Base-by-base conservation (phyloP, 176 grass and related monocot genomes). In the Chloris gayana region DNA sequence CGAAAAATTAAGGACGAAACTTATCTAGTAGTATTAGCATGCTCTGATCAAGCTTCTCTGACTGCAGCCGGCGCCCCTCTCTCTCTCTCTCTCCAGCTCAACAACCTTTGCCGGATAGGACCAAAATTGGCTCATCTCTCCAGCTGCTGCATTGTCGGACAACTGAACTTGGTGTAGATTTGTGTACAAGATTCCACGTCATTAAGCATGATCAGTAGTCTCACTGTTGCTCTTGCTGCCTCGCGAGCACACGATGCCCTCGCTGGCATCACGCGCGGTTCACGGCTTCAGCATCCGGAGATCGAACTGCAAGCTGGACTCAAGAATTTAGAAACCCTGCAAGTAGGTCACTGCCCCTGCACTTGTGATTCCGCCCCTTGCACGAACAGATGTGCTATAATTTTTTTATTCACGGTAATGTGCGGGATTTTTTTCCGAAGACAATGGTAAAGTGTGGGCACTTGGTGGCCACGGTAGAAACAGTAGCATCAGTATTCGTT, bases 201-300 rank as follows among this genome's bases (percentile, higher is more conserved):
- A 18, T 56, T 22, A 54, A 5, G 18, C 5, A 53, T 17, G 46
- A 49, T 49, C 50, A 21, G 4, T 56, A 56, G n/a, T n/a, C 51
- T 12, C 35, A 37, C 35, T 12, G 12, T 61, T 13, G 11, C 35
- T 12, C 4, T 61, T 13, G 11, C 24, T 14, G 37, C 65, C 66
- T 69, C 39, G 21, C 3, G 68, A 19, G 6, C 1, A 31, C 42
- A 71, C 69, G 69, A 9, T 50, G 69, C 18, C 69, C 44, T 50
- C 69, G 69, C 69, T 72, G 69, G 69, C 69, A 50, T 72, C 44
- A 72, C 44, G 68, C 44, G 15, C 8, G 42, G 69, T 25, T 7
- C 68, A 11, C 26, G 38, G 13, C 41, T 46, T 70, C 68, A 18
- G 11, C 68, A 70, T 29, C 24, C 24, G 19, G 42, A 25, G n/a